Conservation (phyloP, 495 filamentous ascomycete species). For the Hapsidospora chrysogenum region DNA sequence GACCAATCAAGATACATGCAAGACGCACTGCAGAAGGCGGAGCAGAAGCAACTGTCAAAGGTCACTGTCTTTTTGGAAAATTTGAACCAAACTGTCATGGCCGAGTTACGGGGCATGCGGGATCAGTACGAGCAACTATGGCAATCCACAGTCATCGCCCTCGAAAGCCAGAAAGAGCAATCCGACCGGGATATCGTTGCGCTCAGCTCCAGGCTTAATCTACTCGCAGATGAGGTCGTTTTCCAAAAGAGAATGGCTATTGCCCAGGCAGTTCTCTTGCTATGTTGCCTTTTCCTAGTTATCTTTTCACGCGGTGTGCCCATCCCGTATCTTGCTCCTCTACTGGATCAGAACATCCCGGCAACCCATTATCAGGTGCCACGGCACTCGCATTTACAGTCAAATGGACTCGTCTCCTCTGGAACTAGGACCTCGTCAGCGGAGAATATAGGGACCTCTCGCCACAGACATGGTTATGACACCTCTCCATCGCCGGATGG, state of each 20-base stretch:
- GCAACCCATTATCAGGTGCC: no score
- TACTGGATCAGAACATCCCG: no score
- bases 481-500: no score
- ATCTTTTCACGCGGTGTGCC: constrained; percentile 44
- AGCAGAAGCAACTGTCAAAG: constrained; percentile 72
- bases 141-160: constrained; percentile 84
- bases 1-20: constrained; percentile 84
- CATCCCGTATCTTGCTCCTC: constrained; percentile 1
- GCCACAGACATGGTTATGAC: no score
- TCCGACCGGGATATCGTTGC: constrained; percentile 66
- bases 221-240: constrained; percentile 85
- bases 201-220: constrained; percentile 60
- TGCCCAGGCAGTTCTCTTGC: constrained; percentile 68
- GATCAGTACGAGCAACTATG: constrained; percentile 90
- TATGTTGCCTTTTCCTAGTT: constrained; percentile 74
- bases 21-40: constrained; percentile 79
- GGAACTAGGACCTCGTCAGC: no score
- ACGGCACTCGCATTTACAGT: no score
- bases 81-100: constrained; percentile 74
- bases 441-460: no score
- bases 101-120: constrained; percentile 63
- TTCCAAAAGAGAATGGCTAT: constrained; percentile 93
- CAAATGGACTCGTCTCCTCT: no score
- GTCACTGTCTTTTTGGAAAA: constrained; percentile 66
- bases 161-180: constrained; percentile 71